A percentile compares a stretch with the other conserved stretches of the same genome.
phyloP scores from a whole-genome alignment of 1,139 yeast species.

The Nakaseomyces delphensis region DNA sequence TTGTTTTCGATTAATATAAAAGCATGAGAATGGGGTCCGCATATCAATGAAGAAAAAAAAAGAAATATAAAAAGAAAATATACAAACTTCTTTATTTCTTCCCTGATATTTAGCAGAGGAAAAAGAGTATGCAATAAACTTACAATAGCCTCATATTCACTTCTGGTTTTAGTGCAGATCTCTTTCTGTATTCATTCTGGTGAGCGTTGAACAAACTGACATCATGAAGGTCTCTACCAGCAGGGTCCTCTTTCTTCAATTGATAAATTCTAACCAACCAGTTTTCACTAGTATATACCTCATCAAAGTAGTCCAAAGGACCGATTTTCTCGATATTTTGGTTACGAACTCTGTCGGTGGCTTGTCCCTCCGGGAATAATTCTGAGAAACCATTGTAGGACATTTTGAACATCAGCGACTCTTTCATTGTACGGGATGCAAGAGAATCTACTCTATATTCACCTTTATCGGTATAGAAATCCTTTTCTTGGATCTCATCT shows the following conservation, averaged over 20 bases:
- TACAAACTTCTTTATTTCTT: too few relatives aligned
- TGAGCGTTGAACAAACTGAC: conserved; percentile 42
- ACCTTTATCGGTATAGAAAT: conserved; percentile 74
- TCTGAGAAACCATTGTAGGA: conserved; percentile 82
- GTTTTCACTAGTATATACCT: conserved; percentile 90
- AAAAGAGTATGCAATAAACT: neutral
- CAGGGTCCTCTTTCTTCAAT: conserved; percentile 79
- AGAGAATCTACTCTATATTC: conserved; percentile 78
- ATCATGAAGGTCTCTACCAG: conserved; percentile 63
- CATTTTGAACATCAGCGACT: conserved; percentile 92
- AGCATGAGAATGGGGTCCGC: too few relatives aligned
- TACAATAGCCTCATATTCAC: conserved; percentile 34
- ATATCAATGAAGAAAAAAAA: too few relatives aligned
- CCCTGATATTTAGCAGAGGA: too few relatives aligned
- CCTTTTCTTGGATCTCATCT: conserved; percentile 80
- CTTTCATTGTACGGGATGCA: conserved; percentile 78
- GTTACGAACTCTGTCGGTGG: conserved; percentile 78
- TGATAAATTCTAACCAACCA: conserved; percentile 95
- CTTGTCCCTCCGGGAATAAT: conserved; percentile 54
- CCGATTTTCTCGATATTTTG: conserved; percentile 64
- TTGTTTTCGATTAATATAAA: too few relatives aligned
- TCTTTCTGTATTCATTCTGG: conserved; percentile 35
- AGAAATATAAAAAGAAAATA: too few relatives aligned
- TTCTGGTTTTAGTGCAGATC: conserved; percentile 45
- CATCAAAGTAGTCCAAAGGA: conserved; percentile 71